Evolutionary conservation across 768 basidiomycete genomes (phyloP), one percentile per base, ranked within the genome.

Genomic region (Trametes meyenii): DNA sequence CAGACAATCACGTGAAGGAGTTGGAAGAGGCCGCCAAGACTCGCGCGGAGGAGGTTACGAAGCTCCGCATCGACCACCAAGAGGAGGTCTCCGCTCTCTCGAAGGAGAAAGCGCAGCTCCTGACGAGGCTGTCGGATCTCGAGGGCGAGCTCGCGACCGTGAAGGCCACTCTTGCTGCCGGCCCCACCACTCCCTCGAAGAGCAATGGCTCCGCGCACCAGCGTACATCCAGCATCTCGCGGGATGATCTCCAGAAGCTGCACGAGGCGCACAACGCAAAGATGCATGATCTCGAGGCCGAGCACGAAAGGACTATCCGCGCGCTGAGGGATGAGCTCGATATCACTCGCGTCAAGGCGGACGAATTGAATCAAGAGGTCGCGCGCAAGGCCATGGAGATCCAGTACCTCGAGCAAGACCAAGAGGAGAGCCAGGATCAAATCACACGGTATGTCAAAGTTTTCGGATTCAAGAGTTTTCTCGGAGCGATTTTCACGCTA

Each of bases 231-330:
- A 81, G 78, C 16, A 84, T 92, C 8, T 83, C 90, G 38, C 87
- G 85, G 66, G 91, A 92, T 64, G 92, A 94, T 58, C 75, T 95
- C 42, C 85, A 86, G 71, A 83, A 80, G 69, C 75, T 91, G 69
- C 89, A 94, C 65, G 89, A 92, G 72, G 93, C 93, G 5, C 93
- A 95, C 72, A 90, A 89, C 71, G 78, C 88, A 63, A 94, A 89
- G 77, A 71, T 95, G 65, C 77, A 86, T 53, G 91, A 94, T 73
- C 64, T 93, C 56, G 79, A 88, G 70, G 85, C 86, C 16, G 83
- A 82, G 21, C 84, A 90, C 68, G 85, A 86, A 33, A 86, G 85
- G 66, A 77, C 76, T 26, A 70, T 85, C 50, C 83, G 82, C 66
- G 77, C 66, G 40, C 55, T 88, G 51, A 80, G 75, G 68, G 81